Conservation (phyloP, 1,284 basidiomycete genomes). For the Sanghuangporus sanghuang region DNA sequence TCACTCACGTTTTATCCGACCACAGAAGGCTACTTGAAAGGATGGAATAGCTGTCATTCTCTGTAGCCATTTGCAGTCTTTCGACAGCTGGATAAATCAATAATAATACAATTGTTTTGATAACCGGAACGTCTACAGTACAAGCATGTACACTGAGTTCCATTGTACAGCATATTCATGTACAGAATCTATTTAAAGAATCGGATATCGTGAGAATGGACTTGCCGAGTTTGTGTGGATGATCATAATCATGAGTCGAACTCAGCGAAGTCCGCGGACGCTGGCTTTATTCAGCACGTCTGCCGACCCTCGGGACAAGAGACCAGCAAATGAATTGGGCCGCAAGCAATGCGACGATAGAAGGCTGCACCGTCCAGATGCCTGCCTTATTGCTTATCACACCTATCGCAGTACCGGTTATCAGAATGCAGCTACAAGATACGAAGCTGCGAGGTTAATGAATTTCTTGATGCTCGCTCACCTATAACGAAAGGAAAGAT, state of each 20-base stretch:
- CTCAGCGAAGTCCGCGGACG: not conserved
- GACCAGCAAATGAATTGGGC: slow-evolving; percentile 16
- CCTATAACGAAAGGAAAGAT: slow-evolving; percentile 31
- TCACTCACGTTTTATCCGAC: too few relatives aligned
- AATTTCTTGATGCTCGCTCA: not conserved
- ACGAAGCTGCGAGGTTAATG: not conserved
- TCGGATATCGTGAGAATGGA: too few relatives aligned
- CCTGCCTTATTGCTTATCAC: slow-evolving; percentile 31
- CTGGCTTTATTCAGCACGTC: slow-evolving; percentile 7
- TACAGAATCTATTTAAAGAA: too few relatives aligned
- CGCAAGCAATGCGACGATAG: slow-evolving; percentile 13
- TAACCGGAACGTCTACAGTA: too few relatives aligned
- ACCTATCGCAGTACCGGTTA: not conserved
- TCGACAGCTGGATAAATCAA: too few relatives aligned
- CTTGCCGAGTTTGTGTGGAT: not conserved
- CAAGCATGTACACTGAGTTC: too few relatives aligned
- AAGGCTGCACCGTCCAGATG: slow-evolving; percentile 27
- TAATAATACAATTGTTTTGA: too few relatives aligned
- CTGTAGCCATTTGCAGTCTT: too few relatives aligned
- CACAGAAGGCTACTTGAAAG: too few relatives aligned
- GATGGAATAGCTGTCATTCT: too few relatives aligned
- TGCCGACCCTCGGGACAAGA: slow-evolving; percentile 12
- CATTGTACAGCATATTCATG: too few relatives aligned
- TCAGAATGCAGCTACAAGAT: not conserved
- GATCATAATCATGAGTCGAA: not conserved